Evolutionary conservation across 305 asterid species (phyloP).

Genomic region (Solanum hybrid): DNA sequence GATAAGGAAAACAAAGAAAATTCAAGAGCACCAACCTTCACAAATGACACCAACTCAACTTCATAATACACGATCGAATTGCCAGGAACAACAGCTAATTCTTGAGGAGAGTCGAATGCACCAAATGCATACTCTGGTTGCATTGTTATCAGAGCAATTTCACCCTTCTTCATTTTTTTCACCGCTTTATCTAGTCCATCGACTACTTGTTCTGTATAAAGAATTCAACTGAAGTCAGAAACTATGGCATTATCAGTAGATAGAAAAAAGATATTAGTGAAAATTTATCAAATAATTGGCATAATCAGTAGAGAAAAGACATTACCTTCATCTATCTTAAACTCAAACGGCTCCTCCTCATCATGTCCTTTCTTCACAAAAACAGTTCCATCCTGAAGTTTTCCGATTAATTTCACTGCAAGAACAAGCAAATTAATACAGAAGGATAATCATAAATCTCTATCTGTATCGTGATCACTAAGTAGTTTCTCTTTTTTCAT

Average conservation of each 20-base stretch:
- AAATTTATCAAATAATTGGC: background rate
- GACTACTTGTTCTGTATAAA: slow-evolving; percentile 15
- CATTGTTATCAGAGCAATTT: slow-evolving; percentile 13
- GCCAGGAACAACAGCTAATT: slow-evolving; percentile 17
- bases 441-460: background rate
- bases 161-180: slow-evolving; percentile 24
- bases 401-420: slow-evolving; percentile 19
- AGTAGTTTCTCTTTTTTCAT: background rate
- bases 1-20: background rate
- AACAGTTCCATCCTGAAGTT: slow-evolving; percentile 19
- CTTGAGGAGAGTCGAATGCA: slow-evolving; percentile 15
- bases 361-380: slow-evolving; percentile 10
- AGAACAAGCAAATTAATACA: background rate
- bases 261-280: background rate
- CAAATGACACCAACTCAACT: slow-evolving; percentile 21
- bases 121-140: slow-evolving; percentile 28
- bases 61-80: slow-evolving; percentile 8
- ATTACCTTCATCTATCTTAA: slow-evolving; percentile 22
- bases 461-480: background rate
- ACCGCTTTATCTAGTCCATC: slow-evolving; percentile 22
- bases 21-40: slow-evolving; percentile 10
- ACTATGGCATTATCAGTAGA: no score
- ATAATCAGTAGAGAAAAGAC: background rate
- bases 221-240: background rate
- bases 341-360: slow-evolving; percentile 17